phyloP scores from a whole-genome alignment of 176 grass and related monocot genomes.

The maize (Zea mays) region Zm-B73-REFERENCE-NAM-5.0 NC_050104.1:116336001-116336500 shows the following conservation, averaged over 20 bases:
- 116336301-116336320: neutral
- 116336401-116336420: slow-evolving; percentile 16
- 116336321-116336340: neutral
- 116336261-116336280: neutral
- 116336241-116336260: no score
- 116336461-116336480: neutral
- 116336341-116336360: slow-evolving; percentile 30
- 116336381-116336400: slow-evolving; percentile 11
- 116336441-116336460: neutral
- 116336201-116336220: no score
- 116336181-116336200: no score
- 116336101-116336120: neutral
- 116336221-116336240: no score
- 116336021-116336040: neutral
- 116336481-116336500: neutral
- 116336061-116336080: neutral
- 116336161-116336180: no score
- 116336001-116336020: neutral
- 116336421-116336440: slow-evolving; percentile 22
- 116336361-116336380: slow-evolving; percentile 34
- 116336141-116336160: no score
- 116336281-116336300: neutral
- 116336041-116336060: neutral
- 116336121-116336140: neutral
- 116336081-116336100: neutral